Evolutionary conservation across 2,329 filamentous ascomycete species (phyloP), one percentile per base, ranked within the genome.

Genomic region (Aspergillus texensis): DNA sequence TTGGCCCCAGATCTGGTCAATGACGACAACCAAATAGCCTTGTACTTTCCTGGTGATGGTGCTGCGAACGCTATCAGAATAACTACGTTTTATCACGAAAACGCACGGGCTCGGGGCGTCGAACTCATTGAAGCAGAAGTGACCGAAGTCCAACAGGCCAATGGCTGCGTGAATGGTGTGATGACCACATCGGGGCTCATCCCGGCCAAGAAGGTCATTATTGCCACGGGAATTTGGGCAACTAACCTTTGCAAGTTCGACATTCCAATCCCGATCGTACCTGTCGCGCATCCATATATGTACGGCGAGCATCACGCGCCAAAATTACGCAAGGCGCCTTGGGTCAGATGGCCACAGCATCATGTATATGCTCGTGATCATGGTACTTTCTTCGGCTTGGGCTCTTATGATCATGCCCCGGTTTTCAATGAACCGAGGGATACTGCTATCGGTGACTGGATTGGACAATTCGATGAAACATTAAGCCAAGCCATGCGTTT

Each of bases 251-350:
- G 62, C 45, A 54, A 66, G 8, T 62, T 68, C 48, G 50, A 71
- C 21, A 53, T 75, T 2, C 73, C 70, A 1, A 68, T 77, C 11
- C 75, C 76, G 0, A 69, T 76, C 11, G 68, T 77, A 6, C 76
- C 76, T 1, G 75, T 78, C 12, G 73, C 70, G 14, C 75, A 78
- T 62, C 76, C 75, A n/a, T 78, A 77, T 61, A 74, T 74, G 45
- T 76, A 74, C 45, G 72, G 73, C 6, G 62, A 65, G 16, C 16
- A 62, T 24, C 61, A 66, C 19, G 62, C 62, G n/a, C 52, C 60
- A 3, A 69, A 68, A 41, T 36, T 65, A 24, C 69, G 48, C 9
- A 68, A 68, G n/a, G 61, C 62, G 10, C 75, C 75, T 21, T 78
- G 74, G 54, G 69, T 78, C n/a, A 68, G 76, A 56, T 78, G 74